Conservation (phyloP, 1,284 basidiomycete species). For the Fomitopsis schrenkii region DNA sequence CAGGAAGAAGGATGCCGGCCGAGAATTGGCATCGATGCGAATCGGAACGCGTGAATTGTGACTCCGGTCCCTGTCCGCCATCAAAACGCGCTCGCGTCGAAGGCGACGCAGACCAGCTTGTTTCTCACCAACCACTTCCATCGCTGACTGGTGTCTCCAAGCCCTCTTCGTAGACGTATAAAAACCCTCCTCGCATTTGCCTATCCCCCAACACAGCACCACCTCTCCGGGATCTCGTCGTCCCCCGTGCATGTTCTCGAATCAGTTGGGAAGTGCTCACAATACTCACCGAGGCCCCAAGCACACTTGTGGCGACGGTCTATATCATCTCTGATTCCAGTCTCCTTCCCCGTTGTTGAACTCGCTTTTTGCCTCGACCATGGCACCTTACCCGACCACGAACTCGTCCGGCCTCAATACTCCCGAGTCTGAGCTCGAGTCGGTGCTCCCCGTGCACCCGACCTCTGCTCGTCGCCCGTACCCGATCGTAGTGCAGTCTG, state of each 20-base stretch:
- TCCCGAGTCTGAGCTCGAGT: slow-evolving; percentile 62
- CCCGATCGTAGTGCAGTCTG: slow-evolving; percentile 81
- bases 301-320: slow-evolving; percentile 62
- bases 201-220: not conserved
- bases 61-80: slow-evolving; percentile 4
- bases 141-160: not conserved
- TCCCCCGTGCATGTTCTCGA: slow-evolving; percentile 75
- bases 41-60: slow-evolving; percentile 1
- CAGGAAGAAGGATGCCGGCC: not conserved
- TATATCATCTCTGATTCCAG: slow-evolving; percentile 47
- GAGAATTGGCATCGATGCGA: not conserved
- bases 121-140: not conserved
- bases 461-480: slow-evolving; percentile 78
- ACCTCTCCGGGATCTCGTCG: not conserved
- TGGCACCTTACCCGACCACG: slow-evolving; percentile 49
- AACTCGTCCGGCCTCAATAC: slow-evolving; percentile 63
- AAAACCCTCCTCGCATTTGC: not conserved
- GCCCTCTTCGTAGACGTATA: not conserved
- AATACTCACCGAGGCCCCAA: slow-evolving; percentile 75
- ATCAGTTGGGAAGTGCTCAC: slow-evolving; percentile 78
- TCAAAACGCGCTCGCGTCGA: slow-evolving; percentile 3
- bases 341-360: slow-evolving; percentile 14
- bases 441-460: slow-evolving; percentile 72
- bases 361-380: slow-evolving; percentile 22
- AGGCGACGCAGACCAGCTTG: not conserved